Evolutionary conservation across 176 grass and related monocot species (phyloP).

Genomic region (Poa annua): DNA sequence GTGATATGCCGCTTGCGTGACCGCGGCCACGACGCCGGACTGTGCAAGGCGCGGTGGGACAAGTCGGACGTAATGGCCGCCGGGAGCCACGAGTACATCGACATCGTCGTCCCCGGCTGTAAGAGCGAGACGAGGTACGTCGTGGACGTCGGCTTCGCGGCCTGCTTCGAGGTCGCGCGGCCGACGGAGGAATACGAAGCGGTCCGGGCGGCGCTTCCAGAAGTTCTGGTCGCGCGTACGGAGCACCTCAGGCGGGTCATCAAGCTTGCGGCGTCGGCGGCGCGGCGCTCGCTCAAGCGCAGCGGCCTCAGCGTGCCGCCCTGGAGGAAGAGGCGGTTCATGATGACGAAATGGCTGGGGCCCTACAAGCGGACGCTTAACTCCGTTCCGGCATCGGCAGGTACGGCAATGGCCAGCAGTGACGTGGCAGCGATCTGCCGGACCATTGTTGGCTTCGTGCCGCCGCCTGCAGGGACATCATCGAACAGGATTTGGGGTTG

Average conservation of each 20-base stretch:
- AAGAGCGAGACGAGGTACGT: slow-evolving; percentile 31
- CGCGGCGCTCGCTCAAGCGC: slow-evolving; percentile 50
- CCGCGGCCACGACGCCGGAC: slow-evolving; percentile 49
- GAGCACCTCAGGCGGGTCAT: slow-evolving; percentile 47
- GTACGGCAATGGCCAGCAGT: background rate
- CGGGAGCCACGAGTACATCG: slow-evolving; percentile 60
- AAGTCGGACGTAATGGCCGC: background rate
- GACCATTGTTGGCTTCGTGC: slow-evolving; percentile 28
- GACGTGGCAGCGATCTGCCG: slow-evolving; percentile 11
- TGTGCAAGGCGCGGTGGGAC: slow-evolving; percentile 56
- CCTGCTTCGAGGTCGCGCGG: slow-evolving; percentile 49
- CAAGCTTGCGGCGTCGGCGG: slow-evolving; percentile 40
- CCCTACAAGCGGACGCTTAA: slow-evolving; percentile 57
- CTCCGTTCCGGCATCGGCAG: slow-evolving; percentile 27
- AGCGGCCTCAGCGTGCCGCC: slow-evolving; percentile 64
- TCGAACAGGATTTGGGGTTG: background rate
- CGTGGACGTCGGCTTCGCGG: slow-evolving; percentile 50
- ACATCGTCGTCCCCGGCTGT: slow-evolving; percentile 24
- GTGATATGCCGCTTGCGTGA: slow-evolving; percentile 40
- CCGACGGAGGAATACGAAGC: slow-evolving; percentile 32
- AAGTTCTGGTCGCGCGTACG: slow-evolving; percentile 37
- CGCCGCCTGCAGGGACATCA: background rate
- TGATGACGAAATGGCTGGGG: slow-evolving; percentile 70
- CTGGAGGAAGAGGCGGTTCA: slow-evolving; percentile 63
- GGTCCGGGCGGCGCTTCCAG: slow-evolving; percentile 39